phyloP scores from a whole-genome alignment of 768 basidiomycete genomes.

The Cystofilobasidium bisporidii region DNA sequence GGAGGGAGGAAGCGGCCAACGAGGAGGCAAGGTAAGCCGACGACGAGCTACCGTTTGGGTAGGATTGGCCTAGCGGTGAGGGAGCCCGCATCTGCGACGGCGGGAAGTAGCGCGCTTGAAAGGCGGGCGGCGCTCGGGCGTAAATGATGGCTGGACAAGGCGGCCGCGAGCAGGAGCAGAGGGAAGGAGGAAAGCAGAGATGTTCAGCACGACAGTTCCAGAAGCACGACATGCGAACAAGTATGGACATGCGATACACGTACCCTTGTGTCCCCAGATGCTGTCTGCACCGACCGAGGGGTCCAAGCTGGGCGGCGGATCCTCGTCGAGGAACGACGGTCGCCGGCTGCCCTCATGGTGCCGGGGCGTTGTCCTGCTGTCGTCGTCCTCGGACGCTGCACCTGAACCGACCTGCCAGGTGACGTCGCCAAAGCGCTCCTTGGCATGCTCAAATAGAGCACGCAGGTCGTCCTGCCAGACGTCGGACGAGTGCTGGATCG shows the following conservation, averaged over 20 bases:
- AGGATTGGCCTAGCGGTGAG: slow-evolving; percentile 46
- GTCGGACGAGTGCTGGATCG: slow-evolving; percentile 47
- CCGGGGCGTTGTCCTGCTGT: not conserved
- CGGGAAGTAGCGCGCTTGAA: slow-evolving; percentile 80
- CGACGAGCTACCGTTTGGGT: slow-evolving; percentile 49
- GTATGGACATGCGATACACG: slow-evolving; percentile 32
- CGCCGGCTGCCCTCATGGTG: too few species aligned
- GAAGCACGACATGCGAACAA: not conserved
- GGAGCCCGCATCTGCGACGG: slow-evolving; percentile 47
- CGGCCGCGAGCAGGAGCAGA: slow-evolving; percentile 14
- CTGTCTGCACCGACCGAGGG: slow-evolving; percentile 40
- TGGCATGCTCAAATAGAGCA: slow-evolving; percentile 66
- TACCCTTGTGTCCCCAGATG: slow-evolving; percentile 94
- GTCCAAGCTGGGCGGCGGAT: too few species aligned
- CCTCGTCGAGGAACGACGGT: too few species aligned
- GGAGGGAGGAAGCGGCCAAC: slow-evolving; percentile 2
- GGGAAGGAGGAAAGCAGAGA: not conserved
- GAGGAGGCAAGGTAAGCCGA: slow-evolving; percentile 32
- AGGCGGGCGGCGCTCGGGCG: slow-evolving; percentile 82
- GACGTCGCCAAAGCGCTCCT: slow-evolving; percentile 90
- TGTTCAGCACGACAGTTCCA: not conserved
- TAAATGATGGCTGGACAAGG: slow-evolving; percentile 74
- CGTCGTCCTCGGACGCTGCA: not conserved
- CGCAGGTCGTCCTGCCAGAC: slow-evolving; percentile 75
- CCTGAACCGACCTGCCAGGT: slow-evolving; percentile 53